Percentiles rank a stretch among this genome's conserved stretches.
phyloP scores from a whole-genome alignment of 2,329 filamentous ascomycete genomes.

The Chalaropsis thielavioides region DNA sequence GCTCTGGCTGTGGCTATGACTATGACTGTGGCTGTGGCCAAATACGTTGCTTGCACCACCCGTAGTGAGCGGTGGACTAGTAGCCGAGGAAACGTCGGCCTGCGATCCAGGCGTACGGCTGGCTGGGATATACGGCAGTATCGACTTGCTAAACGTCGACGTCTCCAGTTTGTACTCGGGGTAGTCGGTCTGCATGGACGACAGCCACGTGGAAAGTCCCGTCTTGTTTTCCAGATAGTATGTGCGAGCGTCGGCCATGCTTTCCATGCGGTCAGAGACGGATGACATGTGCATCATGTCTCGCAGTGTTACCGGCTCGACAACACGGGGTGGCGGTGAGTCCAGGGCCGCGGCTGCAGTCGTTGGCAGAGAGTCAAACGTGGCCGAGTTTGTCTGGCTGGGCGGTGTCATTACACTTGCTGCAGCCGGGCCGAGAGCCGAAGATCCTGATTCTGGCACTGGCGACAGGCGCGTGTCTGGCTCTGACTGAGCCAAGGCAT shows the following conservation, averaged over 20 bases:
- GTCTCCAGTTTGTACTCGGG: conserved; percentile 34
- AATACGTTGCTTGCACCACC: neutral
- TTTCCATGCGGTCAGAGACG: neutral
- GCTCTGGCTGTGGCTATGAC: neutral
- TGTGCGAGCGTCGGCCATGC: conserved; percentile 13
- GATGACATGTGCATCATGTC: conserved; percentile 8
- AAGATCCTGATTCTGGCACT: neutral
- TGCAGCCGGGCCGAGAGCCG: neutral
- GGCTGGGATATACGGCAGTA: neutral
- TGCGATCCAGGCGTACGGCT: neutral
- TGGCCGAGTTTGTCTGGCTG: neutral
- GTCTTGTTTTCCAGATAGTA: conserved; percentile 5
- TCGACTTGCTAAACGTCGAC: conserved; percentile 22
- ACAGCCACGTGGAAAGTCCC: conserved; percentile 13
- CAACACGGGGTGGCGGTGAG: conserved; percentile 3
- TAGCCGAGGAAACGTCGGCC: neutral
- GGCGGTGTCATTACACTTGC: neutral
- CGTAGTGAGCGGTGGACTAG: neutral
- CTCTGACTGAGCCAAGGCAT: neutral
- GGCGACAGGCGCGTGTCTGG: neutral
- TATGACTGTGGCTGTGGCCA: neutral
- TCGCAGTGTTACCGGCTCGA: conserved; percentile 11
- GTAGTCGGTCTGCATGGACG: conserved; percentile 23
- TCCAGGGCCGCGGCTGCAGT: conserved; percentile 11
- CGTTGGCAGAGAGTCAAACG: conserved; percentile 7